A percentile compares a stretch with the other conserved stretches of the same genome.
phyloP scores from a whole-genome alignment of 805 yeast genomes.

The Metschnikowia matae region DNA sequence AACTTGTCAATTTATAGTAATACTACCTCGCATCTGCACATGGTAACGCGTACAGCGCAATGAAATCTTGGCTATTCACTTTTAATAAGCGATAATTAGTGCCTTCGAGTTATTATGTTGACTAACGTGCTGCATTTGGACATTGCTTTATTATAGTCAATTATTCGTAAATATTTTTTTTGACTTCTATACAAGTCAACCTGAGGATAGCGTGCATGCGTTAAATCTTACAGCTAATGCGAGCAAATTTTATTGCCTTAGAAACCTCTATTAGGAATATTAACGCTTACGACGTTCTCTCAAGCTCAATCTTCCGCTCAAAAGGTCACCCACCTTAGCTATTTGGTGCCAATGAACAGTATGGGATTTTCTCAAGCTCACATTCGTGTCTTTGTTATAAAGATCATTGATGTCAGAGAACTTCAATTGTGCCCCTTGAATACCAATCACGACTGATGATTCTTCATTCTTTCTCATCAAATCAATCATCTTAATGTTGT shows the following conservation, averaged over 20 bases:
- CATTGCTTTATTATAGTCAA: not conserved
- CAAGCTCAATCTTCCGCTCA: conserved; percentile 64
- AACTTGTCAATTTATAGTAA: not conserved
- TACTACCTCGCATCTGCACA: not conserved
- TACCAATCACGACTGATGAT: conserved; percentile 60
- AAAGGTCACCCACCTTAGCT: conserved; percentile 57
- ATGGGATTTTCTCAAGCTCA: conserved; percentile 59
- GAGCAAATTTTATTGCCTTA: not conserved
- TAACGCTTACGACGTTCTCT: conserved; percentile 16
- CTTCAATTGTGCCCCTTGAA: conserved; percentile 59
- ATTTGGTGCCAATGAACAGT: conserved; percentile 66
- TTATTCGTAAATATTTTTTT: not conserved
- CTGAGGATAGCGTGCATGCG: not conserved
- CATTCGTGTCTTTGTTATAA: conserved; percentile 59
- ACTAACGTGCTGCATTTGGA: not conserved
- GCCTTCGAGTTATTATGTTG: not conserved
- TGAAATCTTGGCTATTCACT: not conserved
- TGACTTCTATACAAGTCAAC: not conserved
- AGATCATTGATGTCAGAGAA: conserved; percentile 55
- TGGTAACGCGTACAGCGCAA: not conserved
- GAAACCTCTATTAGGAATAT: not conserved
- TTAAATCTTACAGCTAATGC: not conserved
- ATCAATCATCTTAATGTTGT: conserved; percentile 20
- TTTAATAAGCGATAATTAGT: not conserved
- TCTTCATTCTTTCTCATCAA: conserved; percentile 16